Percentiles rank a stretch among this genome's conserved stretches.
Conservation (phyloP, 306 rosid species). For the Dalbergia oliveri region DNA sequence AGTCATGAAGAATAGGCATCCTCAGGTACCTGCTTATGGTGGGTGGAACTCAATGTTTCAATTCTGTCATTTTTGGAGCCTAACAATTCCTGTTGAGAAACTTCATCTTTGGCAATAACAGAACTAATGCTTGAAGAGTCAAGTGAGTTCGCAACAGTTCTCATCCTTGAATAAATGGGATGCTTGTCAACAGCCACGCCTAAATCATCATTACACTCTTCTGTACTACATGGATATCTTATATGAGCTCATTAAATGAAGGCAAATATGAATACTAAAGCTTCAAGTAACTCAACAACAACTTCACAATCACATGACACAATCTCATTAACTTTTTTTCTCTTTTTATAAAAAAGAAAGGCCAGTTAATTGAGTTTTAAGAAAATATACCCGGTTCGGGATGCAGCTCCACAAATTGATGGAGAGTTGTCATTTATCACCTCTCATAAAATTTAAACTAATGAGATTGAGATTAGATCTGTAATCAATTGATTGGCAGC, state of each 20-base stretch:
- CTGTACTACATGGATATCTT: constrained; percentile 52
- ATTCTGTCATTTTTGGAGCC: constrained; percentile 15
- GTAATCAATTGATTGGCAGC: constrained; percentile 23
- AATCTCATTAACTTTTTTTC: too few relatives aligned
- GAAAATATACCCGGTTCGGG: constrained; percentile 57
- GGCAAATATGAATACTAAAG: constrained; percentile 33
- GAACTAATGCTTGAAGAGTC: constrained; percentile 56
- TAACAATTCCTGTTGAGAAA: constrained; percentile 46
- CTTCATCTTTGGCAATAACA: constrained; percentile 50
- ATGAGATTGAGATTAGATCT: constrained; percentile 20
- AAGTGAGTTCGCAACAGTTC: constrained; percentile 44
- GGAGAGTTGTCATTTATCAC: constrained; percentile 42
- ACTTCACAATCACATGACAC: constrained; percentile 30
- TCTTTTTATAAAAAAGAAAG: neutral
- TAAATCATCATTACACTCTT: constrained; percentile 48
- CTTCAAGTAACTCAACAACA: constrained; percentile 3
- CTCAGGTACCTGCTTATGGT: constrained; percentile 31
- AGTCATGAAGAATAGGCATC: constrained; percentile 35
- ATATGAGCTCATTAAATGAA: constrained; percentile 40
- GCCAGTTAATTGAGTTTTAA: constrained; percentile 32
- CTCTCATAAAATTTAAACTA: constrained; percentile 52
- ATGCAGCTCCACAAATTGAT: constrained; percentile 45
- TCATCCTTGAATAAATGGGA: constrained; percentile 40
- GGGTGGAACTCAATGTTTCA: too few relatives aligned
- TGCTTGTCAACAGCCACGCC: constrained; percentile 50